phyloP scores from a whole-genome alignment of 1,139 yeast species.

The Zygosaccharomyces sapae region DNA sequence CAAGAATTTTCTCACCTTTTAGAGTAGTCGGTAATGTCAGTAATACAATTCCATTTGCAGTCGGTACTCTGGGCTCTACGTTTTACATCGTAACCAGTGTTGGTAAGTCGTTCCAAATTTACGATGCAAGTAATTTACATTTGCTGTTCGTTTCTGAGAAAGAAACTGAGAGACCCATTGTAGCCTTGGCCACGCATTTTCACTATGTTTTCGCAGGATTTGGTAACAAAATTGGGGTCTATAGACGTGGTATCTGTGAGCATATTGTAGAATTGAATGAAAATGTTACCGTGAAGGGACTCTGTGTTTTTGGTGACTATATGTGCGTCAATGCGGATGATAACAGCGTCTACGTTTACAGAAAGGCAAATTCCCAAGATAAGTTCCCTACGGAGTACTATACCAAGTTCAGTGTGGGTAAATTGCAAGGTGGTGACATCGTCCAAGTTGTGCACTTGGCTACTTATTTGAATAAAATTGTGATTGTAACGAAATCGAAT shows the following conservation, averaged over 20 bases:
- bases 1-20: slow-evolving; percentile 55
- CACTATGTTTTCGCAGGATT: slow-evolving; percentile 81
- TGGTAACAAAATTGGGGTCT: slow-evolving; percentile 69
- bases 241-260: slow-evolving; percentile 75
- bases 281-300: slow-evolving; percentile 42
- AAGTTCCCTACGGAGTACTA: slow-evolving; percentile 62
- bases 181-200: slow-evolving; percentile 72
- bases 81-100: slow-evolving; percentile 87
- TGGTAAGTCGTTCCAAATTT: slow-evolving; percentile 86
- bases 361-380: slow-evolving; percentile 44
- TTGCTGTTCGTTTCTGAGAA: slow-evolving; percentile 80
- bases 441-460: slow-evolving; percentile 78
- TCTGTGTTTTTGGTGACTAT: slow-evolving; percentile 75
- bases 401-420: slow-evolving; percentile 55
- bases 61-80: slow-evolving; percentile 84
- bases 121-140: slow-evolving; percentile 85
- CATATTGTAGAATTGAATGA: slow-evolving; percentile 43
- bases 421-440: slow-evolving; percentile 58
- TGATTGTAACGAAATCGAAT: slow-evolving; percentile 65
- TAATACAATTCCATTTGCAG: slow-evolving; percentile 77
- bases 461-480: slow-evolving; percentile 85
- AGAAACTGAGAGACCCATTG: slow-evolving; percentile 67
- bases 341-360: slow-evolving; percentile 62
- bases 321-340: slow-evolving; percentile 55
- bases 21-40: slow-evolving; percentile 62